These are phyloP conservation scores for Testicularia cyperi DNA, from an alignment of 1,284 basidiomycete species.

Conservation along the genomic window DNA sequence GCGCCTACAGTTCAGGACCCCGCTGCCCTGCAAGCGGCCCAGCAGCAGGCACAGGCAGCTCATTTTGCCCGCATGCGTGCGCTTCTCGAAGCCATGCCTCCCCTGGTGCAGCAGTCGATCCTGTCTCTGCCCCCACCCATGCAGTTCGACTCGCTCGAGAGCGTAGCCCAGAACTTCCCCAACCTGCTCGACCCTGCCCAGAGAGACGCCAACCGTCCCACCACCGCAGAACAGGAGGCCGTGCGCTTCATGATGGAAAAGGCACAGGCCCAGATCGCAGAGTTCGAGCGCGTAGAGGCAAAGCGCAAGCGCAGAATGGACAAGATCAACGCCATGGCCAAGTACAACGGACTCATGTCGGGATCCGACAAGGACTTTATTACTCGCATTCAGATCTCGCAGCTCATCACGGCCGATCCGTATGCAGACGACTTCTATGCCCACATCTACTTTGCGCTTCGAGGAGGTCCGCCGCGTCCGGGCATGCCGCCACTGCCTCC, in stretches of 20 bases:
- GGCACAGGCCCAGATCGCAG: conserved; percentile 40
- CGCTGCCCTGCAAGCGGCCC: conserved; percentile 30
- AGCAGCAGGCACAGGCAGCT: conserved; percentile 36
- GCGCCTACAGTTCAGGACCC: conserved; percentile 12
- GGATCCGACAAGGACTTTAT: conserved; percentile 99
- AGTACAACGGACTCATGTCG: conserved; percentile 97
- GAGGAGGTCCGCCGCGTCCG: conserved; percentile 65
- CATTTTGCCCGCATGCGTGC: conserved; percentile 55
- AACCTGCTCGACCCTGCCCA: conserved; percentile 38
- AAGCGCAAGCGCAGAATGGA: conserved; percentile 45
- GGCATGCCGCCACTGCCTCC: conserved; percentile 21
- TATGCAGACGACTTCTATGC: conserved; percentile 98
- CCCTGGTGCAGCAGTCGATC: conserved; percentile 48
- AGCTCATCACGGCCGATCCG: conserved; percentile 82
- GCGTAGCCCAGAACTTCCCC: conserved; percentile 48
- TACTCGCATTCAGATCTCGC: conserved; percentile 96
- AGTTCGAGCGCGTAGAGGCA: conserved; percentile 39
- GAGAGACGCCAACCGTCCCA: conserved; percentile 15
- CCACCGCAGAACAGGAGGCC: conserved; percentile 41
- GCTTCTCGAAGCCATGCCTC: conserved; percentile 51
- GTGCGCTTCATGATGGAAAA: conserved; percentile 45
- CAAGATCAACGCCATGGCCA: conserved; percentile 68
- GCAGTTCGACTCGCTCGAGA: conserved; percentile 56
- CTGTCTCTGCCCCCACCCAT: conserved; percentile 54
- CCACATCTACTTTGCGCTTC: conserved; percentile 84